Evolutionary conservation across 2,329 filamentous ascomycete genomes (phyloP).

Genomic region (Venturiaceae sp.): DNA sequence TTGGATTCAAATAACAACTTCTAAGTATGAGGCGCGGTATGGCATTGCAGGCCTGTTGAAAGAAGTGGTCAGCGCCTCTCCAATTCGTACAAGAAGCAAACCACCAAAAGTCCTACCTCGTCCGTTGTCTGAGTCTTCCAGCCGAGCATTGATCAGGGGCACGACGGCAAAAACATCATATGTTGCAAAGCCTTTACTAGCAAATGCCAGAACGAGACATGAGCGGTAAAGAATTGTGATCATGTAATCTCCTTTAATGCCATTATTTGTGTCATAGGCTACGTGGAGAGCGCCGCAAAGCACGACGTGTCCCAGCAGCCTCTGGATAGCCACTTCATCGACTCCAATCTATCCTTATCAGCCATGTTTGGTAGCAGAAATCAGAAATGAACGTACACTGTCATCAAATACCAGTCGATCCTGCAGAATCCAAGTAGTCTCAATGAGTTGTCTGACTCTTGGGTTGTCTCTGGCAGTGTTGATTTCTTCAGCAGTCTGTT

Average conservation of each 20-base stretch:
- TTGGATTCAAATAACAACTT: conserved; percentile 77
- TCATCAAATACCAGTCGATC: conserved; percentile 68
- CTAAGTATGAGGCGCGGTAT: conserved; percentile 81
- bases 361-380: not conserved
- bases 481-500: conserved; percentile 67
- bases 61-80: not conserved
- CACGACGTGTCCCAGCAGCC: conserved; percentile 67
- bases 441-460: conserved; percentile 56
- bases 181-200: conserved; percentile 51
- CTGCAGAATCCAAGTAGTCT: conserved; percentile 78
- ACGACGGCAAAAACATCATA: conserved; percentile 72
- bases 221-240: conserved; percentile 76
- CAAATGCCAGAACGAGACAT: conserved; percentile 65
- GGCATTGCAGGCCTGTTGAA: conserved; percentile 69
- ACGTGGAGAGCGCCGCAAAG: conserved; percentile 78
- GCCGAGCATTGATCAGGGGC: conserved; percentile 50
- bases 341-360: conserved; percentile 13
- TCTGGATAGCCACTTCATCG: conserved; percentile 44
- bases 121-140: conserved; percentile 68
- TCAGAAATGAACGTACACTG: conserved; percentile 44
- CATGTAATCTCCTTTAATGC: conserved; percentile 70
- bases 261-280: conserved; percentile 64
- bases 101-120: too few species aligned
- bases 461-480: conserved; percentile 77
- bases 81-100: not conserved